These are phyloP conservation scores for Elsinoe necatrix DNA, from an alignment of 2,329 filamentous ascomycete genomes.

Conservation along the genomic window DNA sequence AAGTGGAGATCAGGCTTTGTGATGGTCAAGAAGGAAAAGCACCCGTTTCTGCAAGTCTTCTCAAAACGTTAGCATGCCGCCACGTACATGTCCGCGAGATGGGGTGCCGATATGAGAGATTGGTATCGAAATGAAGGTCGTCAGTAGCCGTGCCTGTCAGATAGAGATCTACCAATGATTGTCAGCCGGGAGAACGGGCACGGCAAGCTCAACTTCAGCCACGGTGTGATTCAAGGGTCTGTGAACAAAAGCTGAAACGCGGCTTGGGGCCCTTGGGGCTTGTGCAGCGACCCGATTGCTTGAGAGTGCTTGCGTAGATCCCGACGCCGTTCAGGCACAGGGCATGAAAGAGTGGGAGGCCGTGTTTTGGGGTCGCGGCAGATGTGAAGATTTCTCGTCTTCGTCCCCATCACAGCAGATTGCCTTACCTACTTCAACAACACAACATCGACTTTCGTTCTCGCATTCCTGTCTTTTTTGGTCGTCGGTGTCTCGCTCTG, in stretches of 20 bases:
- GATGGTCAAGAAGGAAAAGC: not conserved
- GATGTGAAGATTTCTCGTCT: not conserved
- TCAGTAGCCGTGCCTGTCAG: not conserved
- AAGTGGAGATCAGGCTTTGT: not conserved
- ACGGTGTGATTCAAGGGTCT: not conserved
- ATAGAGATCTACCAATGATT: not conserved
- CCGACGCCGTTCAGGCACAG: conserved; percentile 2
- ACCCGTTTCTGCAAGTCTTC: not conserved
- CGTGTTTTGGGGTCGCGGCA: not conserved
- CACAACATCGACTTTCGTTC: not conserved
- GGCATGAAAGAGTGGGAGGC: not conserved
- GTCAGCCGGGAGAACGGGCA: not conserved
- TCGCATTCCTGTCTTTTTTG: not conserved
- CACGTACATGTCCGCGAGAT: not conserved
- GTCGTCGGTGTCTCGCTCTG: conserved; percentile 1
- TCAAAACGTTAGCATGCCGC: not conserved
- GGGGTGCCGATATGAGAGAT: not conserved
- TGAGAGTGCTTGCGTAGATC: not conserved
- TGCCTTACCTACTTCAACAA: not conserved
- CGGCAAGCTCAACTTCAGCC: not conserved
- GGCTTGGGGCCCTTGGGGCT: not conserved
- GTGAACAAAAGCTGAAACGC: conserved; percentile 1
- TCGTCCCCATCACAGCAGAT: not conserved
- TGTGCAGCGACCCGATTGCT: not conserved
- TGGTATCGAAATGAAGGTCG: not conserved